A percentile compares a stretch with the other conserved stretches of the same genome.
Evolutionary conservation across 108 stramenopile species (phyloP).

Genomic region (Aureococcus anophagefferens): DNA sequence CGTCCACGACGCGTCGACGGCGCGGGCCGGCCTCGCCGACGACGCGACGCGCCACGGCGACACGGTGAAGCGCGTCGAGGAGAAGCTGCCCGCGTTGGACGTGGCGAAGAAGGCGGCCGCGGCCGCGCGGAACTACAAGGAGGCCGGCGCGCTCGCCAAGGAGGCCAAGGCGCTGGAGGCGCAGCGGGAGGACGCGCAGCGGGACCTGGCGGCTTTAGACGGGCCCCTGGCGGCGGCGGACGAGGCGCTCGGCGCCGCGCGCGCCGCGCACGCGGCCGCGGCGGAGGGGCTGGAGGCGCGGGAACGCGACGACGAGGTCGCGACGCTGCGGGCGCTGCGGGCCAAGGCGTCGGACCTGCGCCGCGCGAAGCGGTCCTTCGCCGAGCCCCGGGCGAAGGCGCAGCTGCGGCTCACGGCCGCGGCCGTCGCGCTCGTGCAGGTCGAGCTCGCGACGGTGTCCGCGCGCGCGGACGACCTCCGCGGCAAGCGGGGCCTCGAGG

Average conservation of each 20-base stretch:
- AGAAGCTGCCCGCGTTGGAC: not conserved
- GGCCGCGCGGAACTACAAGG: conserved; percentile 14
- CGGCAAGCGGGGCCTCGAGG: not conserved
- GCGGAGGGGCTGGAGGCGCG: not conserved
- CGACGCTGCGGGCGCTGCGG: not conserved
- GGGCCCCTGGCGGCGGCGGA: not conserved
- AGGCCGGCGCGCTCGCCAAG: conserved; percentile 8
- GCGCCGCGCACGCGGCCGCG: not conserved
- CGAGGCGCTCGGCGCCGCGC: not conserved
- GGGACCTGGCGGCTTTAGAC: not conserved
- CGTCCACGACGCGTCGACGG: not conserved
- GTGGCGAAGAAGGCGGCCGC: conserved; percentile 8
- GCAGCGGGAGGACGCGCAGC: not conserved
- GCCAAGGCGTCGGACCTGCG: not conserved
- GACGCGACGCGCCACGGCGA: not conserved
- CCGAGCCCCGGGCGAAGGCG: not conserved
- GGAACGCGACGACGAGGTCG: not conserved
- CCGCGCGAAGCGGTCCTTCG: not conserved
- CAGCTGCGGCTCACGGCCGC: not conserved
- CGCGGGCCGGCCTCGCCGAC: not conserved
- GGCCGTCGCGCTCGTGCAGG: not conserved
- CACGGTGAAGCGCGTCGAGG: not conserved
- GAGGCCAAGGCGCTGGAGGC: not conserved
- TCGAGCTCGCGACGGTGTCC: not conserved
- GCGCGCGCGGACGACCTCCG: not conserved